Evolutionary conservation across 208 protist genomes (phyloP).

Genomic region (Endotrypanum monterogeii): DNA sequence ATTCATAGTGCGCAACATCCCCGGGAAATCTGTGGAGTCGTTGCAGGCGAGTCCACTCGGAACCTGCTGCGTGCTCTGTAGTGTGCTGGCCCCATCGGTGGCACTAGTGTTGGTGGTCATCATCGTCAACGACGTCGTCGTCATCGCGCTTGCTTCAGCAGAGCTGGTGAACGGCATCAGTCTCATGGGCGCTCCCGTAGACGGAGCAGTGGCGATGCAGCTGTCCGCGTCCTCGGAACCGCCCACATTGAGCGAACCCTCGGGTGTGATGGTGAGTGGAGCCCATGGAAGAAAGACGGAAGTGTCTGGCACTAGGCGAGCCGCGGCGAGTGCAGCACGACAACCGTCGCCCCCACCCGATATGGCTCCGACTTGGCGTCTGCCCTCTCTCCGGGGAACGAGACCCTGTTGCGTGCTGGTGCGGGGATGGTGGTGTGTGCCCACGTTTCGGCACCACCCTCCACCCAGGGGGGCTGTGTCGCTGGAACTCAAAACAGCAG

Average conservation of each 20-base stretch:
- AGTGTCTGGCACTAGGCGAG: slow-evolving; percentile 37
- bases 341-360: not conserved
- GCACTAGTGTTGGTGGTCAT: slow-evolving; percentile 3
- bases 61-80: slow-evolving; percentile 18
- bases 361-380: not conserved
- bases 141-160: slow-evolving; percentile 20
- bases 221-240: not conserved
- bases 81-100: slow-evolving; percentile 7
- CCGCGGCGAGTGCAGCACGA: not conserved
- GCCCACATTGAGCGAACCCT: slow-evolving; percentile 46
- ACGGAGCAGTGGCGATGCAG: not conserved
- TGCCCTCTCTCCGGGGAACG: not conserved
- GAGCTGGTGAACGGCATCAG: slow-evolving; percentile 34
- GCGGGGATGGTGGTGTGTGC: slow-evolving; percentile 15
- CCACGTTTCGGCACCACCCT: slow-evolving; percentile 4
- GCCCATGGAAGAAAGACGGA: slow-evolving; percentile 70
- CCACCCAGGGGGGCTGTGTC: slow-evolving; percentile 4
- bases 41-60: not conserved
- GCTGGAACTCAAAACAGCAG: slow-evolving; percentile 8
- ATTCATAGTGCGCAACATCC: not conserved
- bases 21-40: not conserved
- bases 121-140: slow-evolving; percentile 14
- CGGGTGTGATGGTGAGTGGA: slow-evolving; percentile 59
- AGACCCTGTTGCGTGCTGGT: slow-evolving; percentile 15
- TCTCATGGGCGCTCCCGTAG: not conserved